These are phyloP conservation scores for Marasmius tenuissimus DNA, from an alignment of 1,284 basidiomycete species.

Conservation along the genomic window DNA sequence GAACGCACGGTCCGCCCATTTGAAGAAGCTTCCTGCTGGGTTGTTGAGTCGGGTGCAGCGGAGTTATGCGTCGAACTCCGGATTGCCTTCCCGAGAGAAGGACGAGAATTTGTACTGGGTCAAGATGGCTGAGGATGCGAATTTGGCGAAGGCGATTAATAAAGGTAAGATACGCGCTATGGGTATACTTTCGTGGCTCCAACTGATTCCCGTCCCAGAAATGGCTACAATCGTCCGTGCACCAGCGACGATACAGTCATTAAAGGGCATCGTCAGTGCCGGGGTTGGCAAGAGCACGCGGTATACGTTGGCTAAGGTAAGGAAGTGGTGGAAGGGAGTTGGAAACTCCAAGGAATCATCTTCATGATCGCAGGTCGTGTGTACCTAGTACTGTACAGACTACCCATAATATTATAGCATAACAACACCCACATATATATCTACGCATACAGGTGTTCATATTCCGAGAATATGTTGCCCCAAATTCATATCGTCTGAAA, in stretches of 20 bases:
- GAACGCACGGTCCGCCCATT: slow-evolving; percentile 67
- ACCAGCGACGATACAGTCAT: slow-evolving; percentile 81
- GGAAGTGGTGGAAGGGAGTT: slow-evolving; percentile 76
- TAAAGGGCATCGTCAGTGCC: slow-evolving; percentile 87
- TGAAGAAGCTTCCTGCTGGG: slow-evolving; percentile 74
- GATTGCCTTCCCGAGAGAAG: slow-evolving; percentile 27
- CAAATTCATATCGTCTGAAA: too few relatives aligned
- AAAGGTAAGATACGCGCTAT: slow-evolving; percentile 47
- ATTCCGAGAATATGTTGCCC: too few relatives aligned
- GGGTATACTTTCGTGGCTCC: neutral
- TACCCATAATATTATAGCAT: neutral
- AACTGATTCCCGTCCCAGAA: slow-evolving; percentile 42
- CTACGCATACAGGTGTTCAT: too few relatives aligned
- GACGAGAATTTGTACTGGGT: slow-evolving; percentile 81
- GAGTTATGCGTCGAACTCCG: slow-evolving; percentile 41
- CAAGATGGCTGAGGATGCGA: slow-evolving; percentile 63
- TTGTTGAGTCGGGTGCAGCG: slow-evolving; percentile 59
- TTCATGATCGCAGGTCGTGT: neutral
- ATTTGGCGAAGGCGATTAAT: slow-evolving; percentile 55
- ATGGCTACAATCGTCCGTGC: slow-evolving; percentile 76
- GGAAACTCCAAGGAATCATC: slow-evolving; percentile 1
- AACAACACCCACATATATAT: too few relatives aligned
- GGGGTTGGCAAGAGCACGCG: slow-evolving; percentile 77
- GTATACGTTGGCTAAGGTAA: slow-evolving; percentile 76
- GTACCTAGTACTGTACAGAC: neutral